Evolutionary conservation across 345 rosid genomes (phyloP), one percentile per base, ranked within the genome.

Genomic region (Gossypium australe): DNA sequence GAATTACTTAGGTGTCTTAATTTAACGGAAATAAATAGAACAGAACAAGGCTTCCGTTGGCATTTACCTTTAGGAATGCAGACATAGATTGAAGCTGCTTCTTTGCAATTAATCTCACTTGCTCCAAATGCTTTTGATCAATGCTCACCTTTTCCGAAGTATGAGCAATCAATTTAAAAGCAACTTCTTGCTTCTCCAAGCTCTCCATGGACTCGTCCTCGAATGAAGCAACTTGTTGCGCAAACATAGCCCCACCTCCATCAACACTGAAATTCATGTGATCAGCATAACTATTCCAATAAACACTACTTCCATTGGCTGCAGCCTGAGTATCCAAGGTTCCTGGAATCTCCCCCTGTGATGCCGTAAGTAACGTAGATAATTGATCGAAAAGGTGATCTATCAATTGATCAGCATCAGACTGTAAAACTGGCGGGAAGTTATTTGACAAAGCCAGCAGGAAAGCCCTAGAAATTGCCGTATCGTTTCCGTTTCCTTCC

Each of bases 111-210:
- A 87, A 65, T 38, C 97, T 83, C 73, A 96, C 88, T 73, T 87
- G 96, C 83, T 90, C 93, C 86, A 90, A 79, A 79, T 92, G 92
- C 77, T 90, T 89, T 9, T 84, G 72, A 63, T 93, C 94, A 78
- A 93, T 80, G 80, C 80, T 87, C 61, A 84, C 92, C 75, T 83
- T 87, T 24, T 84, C 89, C 86, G 92, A 75, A 62, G 90, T 82
- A 77, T 87, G 97, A 11, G 94, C 80, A 38, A 91, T 89, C 86
- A 96, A 85, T 81, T 92, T 96, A 75, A 82, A 92, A 2, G 94
- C 92, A 82, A 93, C 83, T 81, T 89, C 97, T 66, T 90, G 98
- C 85, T 88, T 96, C 88, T 96, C 98, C 89, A 93, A 85, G 79
- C 86, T 87, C 84, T 90, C 97, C 49, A 89, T 83, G 49, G 89